These are phyloP conservation scores for Acarospora socialis DNA, from an alignment of 2,329 filamentous ascomycete species.

Conservation along the genomic window DNA sequence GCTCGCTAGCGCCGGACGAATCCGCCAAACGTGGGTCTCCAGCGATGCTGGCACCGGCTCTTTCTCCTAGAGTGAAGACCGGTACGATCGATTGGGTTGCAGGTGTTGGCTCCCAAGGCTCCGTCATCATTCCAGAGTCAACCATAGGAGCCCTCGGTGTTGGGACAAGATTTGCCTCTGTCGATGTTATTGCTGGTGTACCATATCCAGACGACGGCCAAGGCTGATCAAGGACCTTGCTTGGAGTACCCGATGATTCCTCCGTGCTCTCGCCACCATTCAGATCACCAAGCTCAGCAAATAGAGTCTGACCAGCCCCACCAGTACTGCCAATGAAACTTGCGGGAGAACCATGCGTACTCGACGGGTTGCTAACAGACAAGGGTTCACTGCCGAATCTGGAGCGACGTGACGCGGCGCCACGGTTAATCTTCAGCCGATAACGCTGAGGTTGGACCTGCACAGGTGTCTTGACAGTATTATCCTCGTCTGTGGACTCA, in stretches of 20 bases:
- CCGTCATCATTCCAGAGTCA: slow-evolving; percentile 49
- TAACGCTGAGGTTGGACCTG: slow-evolving; percentile 52
- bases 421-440: slow-evolving; percentile 56
- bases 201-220: too few species aligned
- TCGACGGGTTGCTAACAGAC: slow-evolving; percentile 26
- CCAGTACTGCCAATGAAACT: slow-evolving; percentile 34
- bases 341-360: slow-evolving; percentile 37
- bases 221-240: too few species aligned
- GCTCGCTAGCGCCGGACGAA: slow-evolving; percentile 17
- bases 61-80: too few species aligned
- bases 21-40: slow-evolving; percentile 11
- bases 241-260: slow-evolving; percentile 20
- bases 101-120: slow-evolving; percentile 35
- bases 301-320: slow-evolving; percentile 58
- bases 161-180: slow-evolving; percentile 5
- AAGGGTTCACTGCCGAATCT: slow-evolving; percentile 31
- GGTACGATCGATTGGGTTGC: too few species aligned
- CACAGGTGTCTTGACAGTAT: slow-evolving; percentile 49
- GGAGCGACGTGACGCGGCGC: slow-evolving; percentile 44
- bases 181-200: too few species aligned
- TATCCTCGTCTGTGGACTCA: slow-evolving; percentile 64
- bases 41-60: slow-evolving; percentile 10
- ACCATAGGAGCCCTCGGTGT: slow-evolving; percentile 32
- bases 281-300: slow-evolving; percentile 76
- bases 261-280: slow-evolving; percentile 40